Percentiles rank a stretch among this genome's conserved stretches.
Evolutionary conservation across 805 yeast genomes (phyloP).

Genomic region (Zygosaccharomyces gambellarensis): DNA sequence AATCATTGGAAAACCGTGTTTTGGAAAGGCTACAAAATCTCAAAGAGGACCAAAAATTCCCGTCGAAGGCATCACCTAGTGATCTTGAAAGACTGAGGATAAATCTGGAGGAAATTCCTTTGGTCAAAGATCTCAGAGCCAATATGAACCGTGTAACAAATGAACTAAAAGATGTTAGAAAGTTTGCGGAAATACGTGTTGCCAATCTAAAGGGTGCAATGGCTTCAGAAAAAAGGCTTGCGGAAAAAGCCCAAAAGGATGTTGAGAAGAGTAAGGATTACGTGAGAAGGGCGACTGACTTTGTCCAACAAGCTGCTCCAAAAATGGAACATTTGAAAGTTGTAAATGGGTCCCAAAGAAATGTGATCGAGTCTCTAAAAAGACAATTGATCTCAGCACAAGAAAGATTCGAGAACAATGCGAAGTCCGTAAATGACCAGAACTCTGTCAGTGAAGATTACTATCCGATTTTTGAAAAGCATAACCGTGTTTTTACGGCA

Average conservation of each 20-base stretch:
- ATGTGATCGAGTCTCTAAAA: slow-evolving; percentile 1
- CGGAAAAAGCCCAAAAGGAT: not conserved
- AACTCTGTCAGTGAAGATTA: not conserved
- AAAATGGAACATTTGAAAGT: not conserved
- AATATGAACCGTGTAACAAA: slow-evolving; percentile 1
- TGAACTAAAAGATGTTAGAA: slow-evolving; percentile 10
- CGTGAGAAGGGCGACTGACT: slow-evolving; percentile 1
- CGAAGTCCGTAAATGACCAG: not conserved
- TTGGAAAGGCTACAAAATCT: slow-evolving; percentile 9
- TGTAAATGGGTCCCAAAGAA: slow-evolving; percentile 2
- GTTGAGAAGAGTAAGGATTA: slow-evolving; percentile 3
- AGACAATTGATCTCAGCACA: not conserved
- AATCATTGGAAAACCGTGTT: slow-evolving; percentile 8
- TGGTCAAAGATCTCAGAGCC: slow-evolving; percentile 7
- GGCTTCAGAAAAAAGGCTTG: not conserved
- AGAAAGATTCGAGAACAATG: not conserved
- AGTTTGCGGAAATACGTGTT: slow-evolving; percentile 7
- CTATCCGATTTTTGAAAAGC: not conserved
- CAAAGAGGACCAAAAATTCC: not conserved
- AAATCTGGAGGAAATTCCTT: slow-evolving; percentile 10
- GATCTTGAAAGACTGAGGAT: not conserved
- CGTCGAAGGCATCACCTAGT: not conserved
- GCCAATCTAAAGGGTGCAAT: slow-evolving; percentile 10
- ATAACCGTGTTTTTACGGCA: not conserved
- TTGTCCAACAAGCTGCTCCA: slow-evolving; percentile 2